These are phyloP conservation scores for Pseudonectria buxi DNA, from an alignment of 2,329 filamentous ascomycete species.

Conservation along the genomic window DNA sequence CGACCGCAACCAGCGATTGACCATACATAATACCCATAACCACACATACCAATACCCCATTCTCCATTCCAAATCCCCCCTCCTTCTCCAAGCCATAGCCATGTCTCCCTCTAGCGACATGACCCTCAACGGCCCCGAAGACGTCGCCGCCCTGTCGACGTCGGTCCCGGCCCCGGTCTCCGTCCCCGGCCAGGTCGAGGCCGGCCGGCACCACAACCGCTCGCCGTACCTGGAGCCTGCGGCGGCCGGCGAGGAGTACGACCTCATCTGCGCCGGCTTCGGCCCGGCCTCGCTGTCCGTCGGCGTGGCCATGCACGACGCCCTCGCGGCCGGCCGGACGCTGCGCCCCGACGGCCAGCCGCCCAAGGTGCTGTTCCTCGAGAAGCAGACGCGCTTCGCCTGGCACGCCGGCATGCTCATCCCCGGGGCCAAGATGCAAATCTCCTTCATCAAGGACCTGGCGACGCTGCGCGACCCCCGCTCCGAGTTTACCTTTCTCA, in stretches of 20 bases:
- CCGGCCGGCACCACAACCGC: slow-evolving; percentile 16
- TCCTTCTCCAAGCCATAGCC: slow-evolving; percentile 1
- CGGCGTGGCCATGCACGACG: slow-evolving; percentile 81
- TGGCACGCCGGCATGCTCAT: slow-evolving; percentile 97
- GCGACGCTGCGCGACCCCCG: slow-evolving; percentile 82
- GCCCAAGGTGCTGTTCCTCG: slow-evolving; percentile 78
- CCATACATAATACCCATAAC: no score
- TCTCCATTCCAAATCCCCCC: slow-evolving; percentile 6
- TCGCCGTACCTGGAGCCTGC: slow-evolving; percentile 17
- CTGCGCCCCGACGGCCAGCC: slow-evolving; percentile 34
- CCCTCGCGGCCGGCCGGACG: slow-evolving; percentile 46
- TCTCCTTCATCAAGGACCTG: slow-evolving; percentile 94
- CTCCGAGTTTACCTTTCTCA: slow-evolving; percentile 90
- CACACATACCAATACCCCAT: neutral
- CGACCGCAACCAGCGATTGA: no score
- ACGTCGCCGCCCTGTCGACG: slow-evolving; percentile 11
- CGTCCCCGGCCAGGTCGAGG: slow-evolving; percentile 7
- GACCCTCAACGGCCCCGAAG: slow-evolving; percentile 21
- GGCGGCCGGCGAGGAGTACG: slow-evolving; percentile 58
- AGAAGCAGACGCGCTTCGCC: slow-evolving; percentile 74
- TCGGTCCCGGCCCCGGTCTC: slow-evolving; percentile 12
- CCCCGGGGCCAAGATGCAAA: slow-evolving; percentile 92
- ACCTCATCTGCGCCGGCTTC: slow-evolving; percentile 87
- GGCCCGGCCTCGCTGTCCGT: slow-evolving; percentile 86
- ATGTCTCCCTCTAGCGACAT: slow-evolving; percentile 33